phyloP scores from a whole-genome alignment of 1,284 basidiomycete species.

The Malassezia vespertilionis region DNA sequence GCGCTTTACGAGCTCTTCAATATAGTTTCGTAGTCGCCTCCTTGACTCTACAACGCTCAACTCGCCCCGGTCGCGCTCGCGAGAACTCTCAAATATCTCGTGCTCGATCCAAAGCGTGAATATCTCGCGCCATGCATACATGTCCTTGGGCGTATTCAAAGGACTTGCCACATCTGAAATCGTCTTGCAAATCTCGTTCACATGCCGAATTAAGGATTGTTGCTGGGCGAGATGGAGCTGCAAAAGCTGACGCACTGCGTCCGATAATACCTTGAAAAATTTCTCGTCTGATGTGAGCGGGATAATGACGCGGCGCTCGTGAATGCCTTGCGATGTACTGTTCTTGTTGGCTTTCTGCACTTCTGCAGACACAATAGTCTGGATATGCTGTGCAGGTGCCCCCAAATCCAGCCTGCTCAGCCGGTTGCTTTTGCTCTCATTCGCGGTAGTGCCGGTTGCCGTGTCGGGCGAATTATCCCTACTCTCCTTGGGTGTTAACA shows the following conservation, averaged over 20 bases:
- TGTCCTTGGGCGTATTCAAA: slow-evolving; percentile 54
- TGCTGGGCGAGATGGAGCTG: slow-evolving; percentile 58
- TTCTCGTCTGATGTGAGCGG: slow-evolving; percentile 67
- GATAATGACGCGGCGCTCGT: slow-evolving; percentile 54
- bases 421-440: background rate
- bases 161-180: slow-evolving; percentile 47
- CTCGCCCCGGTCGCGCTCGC: slow-evolving; percentile 67
- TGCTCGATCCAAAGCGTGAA: slow-evolving; percentile 77
- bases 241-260: slow-evolving; percentile 62
- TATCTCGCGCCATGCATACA: slow-evolving; percentile 86
- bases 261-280: slow-evolving; percentile 69
- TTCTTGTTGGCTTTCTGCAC: background rate
- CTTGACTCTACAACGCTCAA: slow-evolving; percentile 63
- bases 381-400: slow-evolving; percentile 5
- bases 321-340: slow-evolving; percentile 51
- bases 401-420: slow-evolving; percentile 2
- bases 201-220: slow-evolving; percentile 57
- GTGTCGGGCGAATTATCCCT: background rate
- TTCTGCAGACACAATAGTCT: background rate
- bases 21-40: slow-evolving; percentile 61
- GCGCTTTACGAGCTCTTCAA: slow-evolving; percentile 56
- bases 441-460: background rate
- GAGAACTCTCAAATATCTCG: slow-evolving; percentile 71
- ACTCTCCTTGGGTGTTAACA: background rate
- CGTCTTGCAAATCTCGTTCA: slow-evolving; percentile 57